Evolutionary conservation across 495 filamentous ascomycete species (phyloP), one percentile per base, ranked within the genome.

Genomic region (Podospora didyma): DNA sequence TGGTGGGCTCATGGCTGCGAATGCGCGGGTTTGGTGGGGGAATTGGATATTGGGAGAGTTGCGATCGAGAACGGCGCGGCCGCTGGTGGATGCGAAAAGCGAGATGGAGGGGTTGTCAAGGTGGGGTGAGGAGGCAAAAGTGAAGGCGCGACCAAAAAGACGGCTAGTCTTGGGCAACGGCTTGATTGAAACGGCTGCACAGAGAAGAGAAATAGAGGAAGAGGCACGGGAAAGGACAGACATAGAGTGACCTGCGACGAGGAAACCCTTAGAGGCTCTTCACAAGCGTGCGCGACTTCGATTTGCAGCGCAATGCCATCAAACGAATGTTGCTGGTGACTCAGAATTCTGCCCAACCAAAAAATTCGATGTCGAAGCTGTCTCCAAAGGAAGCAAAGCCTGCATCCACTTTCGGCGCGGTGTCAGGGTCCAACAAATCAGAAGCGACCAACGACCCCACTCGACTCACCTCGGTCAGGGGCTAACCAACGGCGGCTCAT

Each of bases 1-100:
- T 24, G 37, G 39, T 7, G 69, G 24, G 46, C 59, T 58, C 65
- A 70, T 69, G 47, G 63, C 58, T 53, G 50, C 23, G 53, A 61
- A 31, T 31, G 61, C 53, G 62, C 63, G 63, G 54, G 59, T 58
- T 51, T 58, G 61, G 31, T 9, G 51, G 45, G 24, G 22, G 52
- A 52, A 55, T 49, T 19, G 31, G 50, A 44, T n/a, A n/a, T n/a
- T 51, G 51, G 49, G 52, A 16, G 16, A 46, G 45, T 46, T 49
- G 34, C 17, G 46, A 46, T 11, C 24, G 16, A 7, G 42, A 47
- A 55, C 54, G 56, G 50, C 47, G 48, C 51, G 22, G 58, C 62
- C 60, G 55, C 46, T 61, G 57, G 60, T 42, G 56, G 49, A 12
- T 55, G 58, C 51, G 54, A 59, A 44, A 42, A 26, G 52, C 49